Base-by-base conservation (phyloP, 768 basidiomycete genomes). In the Agaricus bisporus region DNA sequence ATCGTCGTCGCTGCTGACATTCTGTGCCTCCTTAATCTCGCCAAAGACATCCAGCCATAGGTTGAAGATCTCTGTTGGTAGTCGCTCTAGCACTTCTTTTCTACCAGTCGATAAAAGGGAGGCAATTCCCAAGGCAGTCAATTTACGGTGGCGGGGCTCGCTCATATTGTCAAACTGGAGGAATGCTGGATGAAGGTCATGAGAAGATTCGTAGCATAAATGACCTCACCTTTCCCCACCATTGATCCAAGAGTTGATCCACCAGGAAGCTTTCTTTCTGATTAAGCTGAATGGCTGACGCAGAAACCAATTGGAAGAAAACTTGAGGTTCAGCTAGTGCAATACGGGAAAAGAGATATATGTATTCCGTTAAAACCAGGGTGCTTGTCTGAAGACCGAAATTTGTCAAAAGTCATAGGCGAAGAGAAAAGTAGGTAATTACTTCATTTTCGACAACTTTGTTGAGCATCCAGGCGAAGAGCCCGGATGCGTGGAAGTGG, bases 21-120 rank as follows among this genome's bases (percentile, higher is more conserved):
- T 70, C 58, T 75, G 70, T 7, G 82, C 82, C 67, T 95, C 93
- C 62, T 84, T 87, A 48, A 94, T 75, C 64, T 94, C 91, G 12
- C 85, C 87, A 49, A 95, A 83, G 5, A 94, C 92, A 57, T 94
- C 92, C 37, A 87, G 70, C 92, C 92, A 95, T 26, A 93, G 68
- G 61, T 90, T 88, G 66, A 90, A 88, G 22, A 91, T 81, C 60
- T 94, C 92, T 3, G 75, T 78, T 12, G 81, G 76, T 22, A 95
- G 69, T 17, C 88, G 78, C 28, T 78, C 73, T 9, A 95, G 78
- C 10, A 92, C 83, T 60, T 90, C 85, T 0, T 77, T 76, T 18
- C 81, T 79, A 11, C 81, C 89, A 0, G 90, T 91, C 0, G 88
- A 80, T 35, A 90, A 82, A 3, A 95, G 76, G 41, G 78, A 73